Evolutionary conservation across 2,329 filamentous ascomycete genomes (phyloP), one percentile per base, ranked within the genome.

Genomic region (Fusarium mundagurra): DNA sequence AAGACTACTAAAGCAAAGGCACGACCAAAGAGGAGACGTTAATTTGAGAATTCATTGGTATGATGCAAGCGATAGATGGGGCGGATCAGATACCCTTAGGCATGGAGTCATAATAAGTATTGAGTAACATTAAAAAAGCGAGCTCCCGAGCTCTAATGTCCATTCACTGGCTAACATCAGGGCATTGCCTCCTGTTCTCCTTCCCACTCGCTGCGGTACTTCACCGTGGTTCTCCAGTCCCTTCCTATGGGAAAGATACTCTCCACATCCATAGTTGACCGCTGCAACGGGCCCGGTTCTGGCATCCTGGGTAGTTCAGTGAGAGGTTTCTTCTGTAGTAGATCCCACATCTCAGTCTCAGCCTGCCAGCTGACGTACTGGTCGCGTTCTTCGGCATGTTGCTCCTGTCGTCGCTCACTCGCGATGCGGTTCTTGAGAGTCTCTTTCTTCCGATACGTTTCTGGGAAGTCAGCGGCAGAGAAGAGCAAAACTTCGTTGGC

Each of bases 141-240:
- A 47, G 39, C 33, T 44, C 50, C 24, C 27, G 43, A 48, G 41
- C 20, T 22, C 33, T n/a, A 17, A 43, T 55, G 39, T 13, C 39
- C 22, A 43, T 27, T 38, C n/a, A 33, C 24, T 48, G 24, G 31
- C 36, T 20, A 38, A 18, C 17, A 22, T 29, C 29, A 39, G 31
- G 31, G 22, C 44, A n/a, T 65, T 29, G 29, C 24, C 22, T 33
- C 29, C 36, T 61, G 51, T 44, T 64, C 50, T 24, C 44, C 77
- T 72, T 88, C 86, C 86, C 86, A 88, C 60, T 86, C 83, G 62
- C 81, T 82, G 38, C 77, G 77, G 58, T 82, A 85, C 16, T 77
- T 76, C 34, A 84, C 70, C 60, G 76, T 80, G 13, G 77, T 78
- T 54, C 83, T 81, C 86, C 87, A 88, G 50, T 83, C 77, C 53